phyloP scores from a whole-genome alignment of 345 rosid genomes.

The Noccaea bulbosa region DNA sequence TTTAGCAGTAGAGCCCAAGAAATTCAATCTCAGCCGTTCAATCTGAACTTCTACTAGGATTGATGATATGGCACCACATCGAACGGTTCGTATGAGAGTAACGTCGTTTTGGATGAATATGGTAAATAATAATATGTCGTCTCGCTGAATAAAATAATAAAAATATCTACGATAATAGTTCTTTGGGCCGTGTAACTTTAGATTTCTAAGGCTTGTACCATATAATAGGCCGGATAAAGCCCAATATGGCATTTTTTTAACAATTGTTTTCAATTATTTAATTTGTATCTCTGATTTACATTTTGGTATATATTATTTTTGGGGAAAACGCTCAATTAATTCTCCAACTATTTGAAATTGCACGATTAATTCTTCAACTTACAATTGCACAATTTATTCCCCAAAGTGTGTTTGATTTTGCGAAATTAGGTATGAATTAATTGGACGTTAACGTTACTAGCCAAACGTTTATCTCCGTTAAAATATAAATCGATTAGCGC shows the following conservation, averaged over 20 bases:
- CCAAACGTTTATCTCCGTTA: too few species aligned
- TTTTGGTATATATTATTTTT: too few species aligned
- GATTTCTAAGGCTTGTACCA: not conserved
- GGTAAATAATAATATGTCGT: not conserved
- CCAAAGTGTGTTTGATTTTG: too few species aligned
- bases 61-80: slow-evolving; percentile 39
- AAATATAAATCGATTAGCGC: too few species aligned
- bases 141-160: not conserved
- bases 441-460: too few species aligned
- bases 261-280: too few species aligned
- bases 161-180: not conserved
- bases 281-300: too few species aligned
- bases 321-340: too few species aligned
- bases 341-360: too few species aligned
- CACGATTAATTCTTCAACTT: too few species aligned
- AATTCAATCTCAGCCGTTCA: slow-evolving; percentile 24
- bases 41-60: slow-evolving; percentile 17
- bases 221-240: not conserved
- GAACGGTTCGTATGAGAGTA: slow-evolving; percentile 25
- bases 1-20: slow-evolving; percentile 5
- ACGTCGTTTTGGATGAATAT: not conserved
- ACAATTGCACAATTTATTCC: too few species aligned
- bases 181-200: slow-evolving; percentile 1
- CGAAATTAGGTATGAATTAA: too few species aligned
- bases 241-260: not conserved